These are phyloP conservation scores for Dispira simplex DNA, from an alignment of 192 early-diverging fungal species.

Conservation along the genomic window DNA sequence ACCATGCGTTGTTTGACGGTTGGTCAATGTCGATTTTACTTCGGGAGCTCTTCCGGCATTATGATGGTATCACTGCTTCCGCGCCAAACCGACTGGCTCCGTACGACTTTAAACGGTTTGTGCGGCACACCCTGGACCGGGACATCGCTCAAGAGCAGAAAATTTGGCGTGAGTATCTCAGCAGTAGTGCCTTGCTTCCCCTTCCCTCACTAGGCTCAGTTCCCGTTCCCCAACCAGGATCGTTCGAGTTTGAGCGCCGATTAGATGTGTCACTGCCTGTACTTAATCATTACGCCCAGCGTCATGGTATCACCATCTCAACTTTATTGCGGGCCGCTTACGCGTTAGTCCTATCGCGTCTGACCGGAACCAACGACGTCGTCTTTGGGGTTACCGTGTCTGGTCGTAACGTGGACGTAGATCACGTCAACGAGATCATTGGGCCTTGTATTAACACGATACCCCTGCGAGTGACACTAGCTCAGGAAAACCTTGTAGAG, in stretches of 20 bases:
- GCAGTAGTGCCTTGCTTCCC: not conserved
- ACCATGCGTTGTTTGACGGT: constrained; percentile 8
- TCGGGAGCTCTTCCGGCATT: not conserved
- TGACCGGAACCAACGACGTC: not conserved
- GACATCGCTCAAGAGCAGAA: not conserved
- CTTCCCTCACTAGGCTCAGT: not conserved
- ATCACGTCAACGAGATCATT: not conserved
- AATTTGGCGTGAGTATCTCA: not conserved
- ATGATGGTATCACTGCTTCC: not conserved
- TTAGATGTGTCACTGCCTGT: not conserved
- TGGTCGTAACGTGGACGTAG: constrained; percentile 7
- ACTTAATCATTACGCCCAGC: not conserved
- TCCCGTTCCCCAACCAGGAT: not conserved
- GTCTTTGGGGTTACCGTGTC: not conserved
- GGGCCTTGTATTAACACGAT: constrained; percentile 3
- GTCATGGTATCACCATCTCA: not conserved
- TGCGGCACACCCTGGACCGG: not conserved
- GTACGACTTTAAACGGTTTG: not conserved
- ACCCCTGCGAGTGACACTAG: not conserved
- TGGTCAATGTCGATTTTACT: constrained; percentile 3
- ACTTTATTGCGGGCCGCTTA: not conserved
- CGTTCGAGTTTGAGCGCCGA: not conserved
- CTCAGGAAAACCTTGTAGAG: not conserved
- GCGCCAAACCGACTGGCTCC: not conserved
- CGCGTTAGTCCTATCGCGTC: not conserved